phyloP scores from a whole-genome alignment of 1,139 yeast genomes.

The Yamadazyma taylorii region DNA sequence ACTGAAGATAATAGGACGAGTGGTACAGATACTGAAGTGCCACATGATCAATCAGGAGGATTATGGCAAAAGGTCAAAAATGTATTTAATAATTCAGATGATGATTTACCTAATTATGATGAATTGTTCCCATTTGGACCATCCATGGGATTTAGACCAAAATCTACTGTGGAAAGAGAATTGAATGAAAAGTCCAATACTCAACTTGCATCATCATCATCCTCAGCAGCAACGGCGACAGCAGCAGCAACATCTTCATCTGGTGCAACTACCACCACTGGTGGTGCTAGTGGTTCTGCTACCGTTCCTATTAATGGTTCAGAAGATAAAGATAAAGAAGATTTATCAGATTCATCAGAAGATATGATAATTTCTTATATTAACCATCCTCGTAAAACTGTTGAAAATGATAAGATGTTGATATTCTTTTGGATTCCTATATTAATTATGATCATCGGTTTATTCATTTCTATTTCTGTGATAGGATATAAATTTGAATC shows the following conservation, averaged over 20 bases:
- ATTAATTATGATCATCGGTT: slow-evolving; percentile 51
- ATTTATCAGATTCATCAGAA: slow-evolving; percentile 49
- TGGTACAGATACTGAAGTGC: slow-evolving; percentile 7
- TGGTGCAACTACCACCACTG: background rate
- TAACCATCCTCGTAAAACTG: slow-evolving; percentile 60
- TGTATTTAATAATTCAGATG: slow-evolving; percentile 49
- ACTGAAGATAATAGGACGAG: slow-evolving; percentile 4
- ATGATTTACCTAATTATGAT: slow-evolving; percentile 70
- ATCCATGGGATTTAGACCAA: slow-evolving; percentile 31
- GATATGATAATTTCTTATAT: slow-evolving; percentile 56
- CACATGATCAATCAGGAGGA: slow-evolving; percentile 23
- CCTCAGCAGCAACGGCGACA: too few species aligned
- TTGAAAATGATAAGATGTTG: slow-evolving; percentile 81
- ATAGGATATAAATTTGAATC: slow-evolving; percentile 49
- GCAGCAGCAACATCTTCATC: too few species aligned
- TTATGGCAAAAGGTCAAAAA: slow-evolving; percentile 66
- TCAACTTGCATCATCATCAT: background rate
- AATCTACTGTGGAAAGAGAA: slow-evolving; percentile 36
- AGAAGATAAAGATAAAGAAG: slow-evolving; percentile 8
- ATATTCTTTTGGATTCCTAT: slow-evolving; percentile 87
- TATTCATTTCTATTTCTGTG: slow-evolving; percentile 50
- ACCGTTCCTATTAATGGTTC: background rate
- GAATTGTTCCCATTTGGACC: slow-evolving; percentile 76
- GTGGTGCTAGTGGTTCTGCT: slow-evolving; percentile 12
- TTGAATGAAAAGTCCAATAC: slow-evolving; percentile 23